These are phyloP conservation scores for Tieghemiomyces parasiticus DNA, from an alignment of 192 early-diverging fungal genomes.

Conservation along the genomic window DNA sequence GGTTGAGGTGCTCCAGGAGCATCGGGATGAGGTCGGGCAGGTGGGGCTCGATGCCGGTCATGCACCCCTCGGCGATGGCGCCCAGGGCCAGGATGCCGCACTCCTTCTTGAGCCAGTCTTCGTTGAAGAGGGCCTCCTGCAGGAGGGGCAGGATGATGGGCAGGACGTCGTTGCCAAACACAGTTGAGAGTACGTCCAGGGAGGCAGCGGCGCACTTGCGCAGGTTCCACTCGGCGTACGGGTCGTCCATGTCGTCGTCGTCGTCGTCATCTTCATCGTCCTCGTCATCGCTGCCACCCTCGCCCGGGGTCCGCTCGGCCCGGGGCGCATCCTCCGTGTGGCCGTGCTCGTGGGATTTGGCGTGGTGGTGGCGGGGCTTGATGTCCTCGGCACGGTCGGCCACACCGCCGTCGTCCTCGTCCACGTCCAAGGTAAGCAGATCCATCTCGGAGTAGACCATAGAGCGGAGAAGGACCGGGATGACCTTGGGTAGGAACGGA, in stretches of 20 bases:
- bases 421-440: slow-evolving; percentile 54
- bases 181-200: slow-evolving; percentile 82
- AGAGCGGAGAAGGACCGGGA: slow-evolving; percentile 82
- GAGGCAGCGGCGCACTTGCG: slow-evolving; percentile 97
- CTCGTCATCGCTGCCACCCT: slow-evolving; percentile 42
- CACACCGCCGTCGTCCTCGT: slow-evolving; percentile 73
- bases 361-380: slow-evolving; percentile 83
- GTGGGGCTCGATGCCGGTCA: slow-evolving; percentile 77
- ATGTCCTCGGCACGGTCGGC: slow-evolving; percentile 87
- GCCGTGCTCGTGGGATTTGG: slow-evolving; percentile 52
- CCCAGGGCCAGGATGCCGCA: slow-evolving; percentile 94
- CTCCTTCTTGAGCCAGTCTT: slow-evolving; percentile 86
- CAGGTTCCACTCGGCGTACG: slow-evolving; percentile 89
- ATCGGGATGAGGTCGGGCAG: slow-evolving; percentile 76
- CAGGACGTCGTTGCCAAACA: slow-evolving; percentile 74
- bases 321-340: slow-evolving; percentile 21
- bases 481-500: slow-evolving; percentile 54
- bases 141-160: slow-evolving; percentile 73
- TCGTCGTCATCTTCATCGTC: slow-evolving; percentile 75
- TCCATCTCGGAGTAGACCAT: slow-evolving; percentile 98
- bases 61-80: slow-evolving; percentile 93
- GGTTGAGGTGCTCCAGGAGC: slow-evolving; percentile 61
- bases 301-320: neutral
- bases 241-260: slow-evolving; percentile 73
- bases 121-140: slow-evolving; percentile 61